These are phyloP conservation scores for Trametes maxima DNA, from an alignment of 768 basidiomycete genomes.

Conservation along the genomic window DNA sequence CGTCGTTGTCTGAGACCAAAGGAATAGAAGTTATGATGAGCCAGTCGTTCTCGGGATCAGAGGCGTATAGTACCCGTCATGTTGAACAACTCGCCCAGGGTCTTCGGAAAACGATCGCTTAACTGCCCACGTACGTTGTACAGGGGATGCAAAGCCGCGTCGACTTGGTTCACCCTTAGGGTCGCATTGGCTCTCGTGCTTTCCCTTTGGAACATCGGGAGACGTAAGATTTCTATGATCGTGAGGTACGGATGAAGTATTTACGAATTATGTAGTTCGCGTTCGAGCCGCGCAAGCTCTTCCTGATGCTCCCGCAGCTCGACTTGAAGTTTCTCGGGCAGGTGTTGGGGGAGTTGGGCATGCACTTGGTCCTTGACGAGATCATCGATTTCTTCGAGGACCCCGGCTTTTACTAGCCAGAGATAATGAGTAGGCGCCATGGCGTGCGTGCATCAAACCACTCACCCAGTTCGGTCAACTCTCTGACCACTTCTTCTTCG, in stretches of 20 bases:
- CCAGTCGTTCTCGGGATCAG: not conserved
- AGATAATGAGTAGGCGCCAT: too few species aligned
- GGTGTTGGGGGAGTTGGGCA: too few species aligned
- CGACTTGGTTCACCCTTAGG: conserved; percentile 44
- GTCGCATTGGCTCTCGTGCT: conserved; percentile 56
- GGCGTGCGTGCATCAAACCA: too few species aligned
- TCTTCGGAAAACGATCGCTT: conserved; percentile 53
- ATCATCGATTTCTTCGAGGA: too few species aligned
- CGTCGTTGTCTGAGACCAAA: conserved; percentile 24
- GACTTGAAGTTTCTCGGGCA: too few species aligned
- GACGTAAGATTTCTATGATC: not conserved
- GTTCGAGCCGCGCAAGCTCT: conserved; percentile 49
- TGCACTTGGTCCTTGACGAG: too few species aligned
- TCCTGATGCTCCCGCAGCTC: conserved; percentile 35
- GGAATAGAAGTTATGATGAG: not conserved
- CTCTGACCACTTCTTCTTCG: too few species aligned
- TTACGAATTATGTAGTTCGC: conserved; percentile 41
- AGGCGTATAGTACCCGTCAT: conserved; percentile 48
- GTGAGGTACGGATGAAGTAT: not conserved
- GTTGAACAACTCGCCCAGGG: conserved; percentile 51
- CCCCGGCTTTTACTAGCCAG: too few species aligned
- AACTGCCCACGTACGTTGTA: conserved; percentile 49
- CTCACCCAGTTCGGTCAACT: too few species aligned
- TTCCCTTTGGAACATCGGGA: conserved; percentile 43
- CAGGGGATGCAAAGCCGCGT: conserved; percentile 49